phyloP scores from a whole-genome alignment of 768 basidiomycete species.

The Tricholoma hemisulphureum region DNA sequence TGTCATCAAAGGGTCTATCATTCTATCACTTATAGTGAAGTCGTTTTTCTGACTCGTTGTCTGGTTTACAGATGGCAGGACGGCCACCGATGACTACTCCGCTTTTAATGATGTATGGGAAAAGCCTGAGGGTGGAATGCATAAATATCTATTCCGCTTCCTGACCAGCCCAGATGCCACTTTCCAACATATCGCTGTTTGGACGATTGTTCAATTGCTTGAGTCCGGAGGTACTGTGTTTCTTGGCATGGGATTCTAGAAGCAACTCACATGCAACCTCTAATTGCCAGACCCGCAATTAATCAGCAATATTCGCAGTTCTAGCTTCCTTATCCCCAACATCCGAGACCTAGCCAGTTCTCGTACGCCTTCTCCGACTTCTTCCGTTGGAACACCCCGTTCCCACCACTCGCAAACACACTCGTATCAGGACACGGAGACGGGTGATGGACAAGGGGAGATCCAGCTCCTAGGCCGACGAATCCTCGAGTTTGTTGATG shows the following conservation, averaged over 20 bases:
- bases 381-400: conserved; percentile 71
- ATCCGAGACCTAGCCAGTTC: conserved; percentile 82
- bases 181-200: conserved; percentile 99
- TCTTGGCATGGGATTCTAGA: not conserved
- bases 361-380: conserved; percentile 65
- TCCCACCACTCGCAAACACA: conserved; percentile 67
- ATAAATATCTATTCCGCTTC: conserved; percentile 92
- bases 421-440: conserved; percentile 80
- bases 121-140: conserved; percentile 96
- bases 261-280: conserved; percentile 2
- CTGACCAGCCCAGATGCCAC: conserved; percentile 91
- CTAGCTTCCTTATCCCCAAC: conserved; percentile 76
- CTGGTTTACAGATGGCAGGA: conserved; percentile 60
- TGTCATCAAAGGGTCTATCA: conserved; percentile 87
- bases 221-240: conserved; percentile 79
- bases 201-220: conserved; percentile 97
- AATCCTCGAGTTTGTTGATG: conserved; percentile 85
- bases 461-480: conserved; percentile 82
- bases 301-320: conserved; percentile 86
- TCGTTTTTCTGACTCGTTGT: not conserved
- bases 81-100: conserved; percentile 83
- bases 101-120: conserved; percentile 99
- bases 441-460: conserved; percentile 87
- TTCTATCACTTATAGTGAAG: not conserved
- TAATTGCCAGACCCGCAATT: conserved; percentile 70